These are phyloP conservation scores for Acanthamoeba triangularis DNA, from an alignment of 208 protist species.

Conservation along the genomic window DNA sequence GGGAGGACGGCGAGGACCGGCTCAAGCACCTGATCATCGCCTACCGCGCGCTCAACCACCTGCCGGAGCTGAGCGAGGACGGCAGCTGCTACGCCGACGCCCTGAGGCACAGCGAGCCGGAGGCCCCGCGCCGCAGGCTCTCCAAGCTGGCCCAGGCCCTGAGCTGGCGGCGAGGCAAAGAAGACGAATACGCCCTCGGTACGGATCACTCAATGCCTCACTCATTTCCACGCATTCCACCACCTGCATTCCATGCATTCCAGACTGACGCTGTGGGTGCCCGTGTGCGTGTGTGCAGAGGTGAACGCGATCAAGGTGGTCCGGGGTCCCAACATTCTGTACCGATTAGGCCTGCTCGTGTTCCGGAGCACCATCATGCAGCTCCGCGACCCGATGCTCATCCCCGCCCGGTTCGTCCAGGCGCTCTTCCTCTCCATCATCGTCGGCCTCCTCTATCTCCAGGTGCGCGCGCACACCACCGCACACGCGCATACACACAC, in stretches of 20 bases:
- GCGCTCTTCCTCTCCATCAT: conserved; percentile 17
- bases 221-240: too few species aligned
- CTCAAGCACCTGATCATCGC: conserved; percentile 16
- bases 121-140: neutral
- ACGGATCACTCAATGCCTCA: too few species aligned
- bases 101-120: neutral
- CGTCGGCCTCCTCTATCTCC: conserved; percentile 47
- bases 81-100: neutral
- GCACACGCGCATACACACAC: too few species aligned
- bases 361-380: neutral
- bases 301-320: conserved; percentile 3
- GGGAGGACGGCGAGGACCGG: conserved; percentile 20
- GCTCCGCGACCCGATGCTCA: conserved; percentile 28
- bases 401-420: conserved; percentile 3
- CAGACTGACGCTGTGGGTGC: too few species aligned
- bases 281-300: neutral
- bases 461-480: neutral
- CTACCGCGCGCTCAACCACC: neutral
- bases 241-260: too few species aligned
- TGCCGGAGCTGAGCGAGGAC: conserved; percentile 38
- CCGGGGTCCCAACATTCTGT: conserved; percentile 56
- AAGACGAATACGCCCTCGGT: neutral
- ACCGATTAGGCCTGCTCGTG: conserved; percentile 1
- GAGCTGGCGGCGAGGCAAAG: neutral
- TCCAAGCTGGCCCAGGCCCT: neutral